Percentiles rank a stretch among this genome's conserved stretches.
phyloP scores from a whole-genome alignment of 2,329 filamentous ascomycete genomes.

The Xylaria sp. region DNA sequence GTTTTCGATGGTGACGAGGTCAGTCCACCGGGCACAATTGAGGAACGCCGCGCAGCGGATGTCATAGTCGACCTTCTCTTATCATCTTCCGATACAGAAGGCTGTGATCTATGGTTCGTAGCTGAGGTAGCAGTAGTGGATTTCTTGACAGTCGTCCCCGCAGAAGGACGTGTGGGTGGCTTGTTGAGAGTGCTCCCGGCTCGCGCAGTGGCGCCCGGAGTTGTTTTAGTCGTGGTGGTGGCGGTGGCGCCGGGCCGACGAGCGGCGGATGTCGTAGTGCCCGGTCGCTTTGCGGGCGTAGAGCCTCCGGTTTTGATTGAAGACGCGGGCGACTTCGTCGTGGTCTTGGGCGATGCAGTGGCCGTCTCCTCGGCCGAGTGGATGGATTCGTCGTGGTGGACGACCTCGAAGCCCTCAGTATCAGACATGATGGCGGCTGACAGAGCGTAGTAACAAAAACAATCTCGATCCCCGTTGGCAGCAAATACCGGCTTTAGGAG shows the following conservation, averaged over 20 bases:
- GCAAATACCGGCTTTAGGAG: slow-evolving; percentile 21
- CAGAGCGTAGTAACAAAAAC: background rate
- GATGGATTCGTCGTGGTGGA: slow-evolving; percentile 56
- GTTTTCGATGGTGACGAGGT: slow-evolving; percentile 48
- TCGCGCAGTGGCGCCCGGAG: slow-evolving; percentile 49
- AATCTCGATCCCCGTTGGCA: slow-evolving; percentile 10
- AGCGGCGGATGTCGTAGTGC: slow-evolving; percentile 48
- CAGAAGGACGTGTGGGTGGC: slow-evolving; percentile 60
- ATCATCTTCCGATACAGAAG: slow-evolving; percentile 63
- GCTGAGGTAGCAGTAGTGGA: slow-evolving; percentile 51
- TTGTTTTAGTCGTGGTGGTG: slow-evolving; percentile 42
- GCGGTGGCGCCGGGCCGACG: slow-evolving; percentile 50
- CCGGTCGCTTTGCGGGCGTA: slow-evolving; percentile 52
- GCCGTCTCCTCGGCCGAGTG: slow-evolving; percentile 50
- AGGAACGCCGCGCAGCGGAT: slow-evolving; percentile 56
- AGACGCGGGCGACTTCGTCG: slow-evolving; percentile 46
- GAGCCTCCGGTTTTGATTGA: slow-evolving; percentile 50
- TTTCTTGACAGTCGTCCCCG: slow-evolving; percentile 50
- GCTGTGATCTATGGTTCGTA: slow-evolving; percentile 58
- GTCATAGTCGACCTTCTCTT: slow-evolving; percentile 56
- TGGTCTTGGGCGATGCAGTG: slow-evolving; percentile 47
- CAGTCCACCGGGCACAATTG: slow-evolving; percentile 55
- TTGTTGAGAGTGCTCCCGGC: slow-evolving; percentile 57
- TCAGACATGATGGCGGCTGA: slow-evolving; percentile 56
- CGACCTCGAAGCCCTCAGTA: slow-evolving; percentile 57